These are phyloP conservation scores for Dispira simplex DNA, from an alignment of 192 early-diverging fungal species.

Conservation along the genomic window DNA sequence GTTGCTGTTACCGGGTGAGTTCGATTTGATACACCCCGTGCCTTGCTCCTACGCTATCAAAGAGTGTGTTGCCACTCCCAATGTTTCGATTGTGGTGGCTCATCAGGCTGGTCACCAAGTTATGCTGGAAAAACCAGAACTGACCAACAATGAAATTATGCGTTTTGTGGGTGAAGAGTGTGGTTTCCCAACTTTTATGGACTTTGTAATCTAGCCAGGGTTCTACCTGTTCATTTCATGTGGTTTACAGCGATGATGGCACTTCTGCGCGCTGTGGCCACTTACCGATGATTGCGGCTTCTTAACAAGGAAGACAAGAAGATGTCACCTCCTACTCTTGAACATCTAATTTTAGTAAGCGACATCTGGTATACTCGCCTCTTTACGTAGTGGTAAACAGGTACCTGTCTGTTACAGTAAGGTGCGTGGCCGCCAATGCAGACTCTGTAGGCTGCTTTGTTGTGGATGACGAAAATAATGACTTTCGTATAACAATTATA, in stretches of 20 bases:
- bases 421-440: too few relatives aligned
- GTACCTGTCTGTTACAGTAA: too few relatives aligned
- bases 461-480: too few relatives aligned
- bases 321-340: too few relatives aligned
- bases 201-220: neutral
- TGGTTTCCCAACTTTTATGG: neutral
- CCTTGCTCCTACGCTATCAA: constrained; percentile 8
- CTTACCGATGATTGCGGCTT: neutral
- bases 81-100: constrained; percentile 1
- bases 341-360: too few relatives aligned
- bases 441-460: too few relatives aligned
- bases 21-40: constrained; percentile 8
- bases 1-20: neutral
- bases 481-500: too few relatives aligned
- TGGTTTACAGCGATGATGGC: neutral
- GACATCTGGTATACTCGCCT: too few relatives aligned
- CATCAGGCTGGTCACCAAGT: constrained; percentile 11
- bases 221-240: neutral
- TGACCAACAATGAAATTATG: constrained; percentile 8
- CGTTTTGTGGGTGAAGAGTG: constrained; percentile 9
- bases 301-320: too few relatives aligned
- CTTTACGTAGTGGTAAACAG: too few relatives aligned
- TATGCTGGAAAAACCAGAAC: constrained; percentile 5
- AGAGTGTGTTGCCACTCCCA: constrained; percentile 1
- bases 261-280: neutral